Evolutionary conservation across 192 early-diverging fungal genomes (phyloP).

Genomic region (Backusella australiensis): DNA sequence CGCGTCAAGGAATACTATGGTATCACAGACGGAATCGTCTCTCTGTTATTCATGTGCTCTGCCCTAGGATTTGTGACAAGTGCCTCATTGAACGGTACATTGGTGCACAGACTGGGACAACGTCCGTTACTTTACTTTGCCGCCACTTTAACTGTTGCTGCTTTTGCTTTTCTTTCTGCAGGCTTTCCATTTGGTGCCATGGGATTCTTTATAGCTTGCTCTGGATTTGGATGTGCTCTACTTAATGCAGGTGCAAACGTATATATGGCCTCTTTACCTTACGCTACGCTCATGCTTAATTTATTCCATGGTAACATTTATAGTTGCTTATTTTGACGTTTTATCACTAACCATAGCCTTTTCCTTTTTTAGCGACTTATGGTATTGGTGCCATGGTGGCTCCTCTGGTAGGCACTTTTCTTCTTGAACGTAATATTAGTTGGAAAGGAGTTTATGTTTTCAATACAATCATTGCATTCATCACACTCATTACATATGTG

Average conservation of each 20-base stretch:
- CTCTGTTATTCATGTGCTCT: slow-evolving; percentile 22
- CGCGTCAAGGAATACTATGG: slow-evolving; percentile 29
- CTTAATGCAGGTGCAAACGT: slow-evolving; percentile 33
- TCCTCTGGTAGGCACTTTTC: slow-evolving; percentile 22
- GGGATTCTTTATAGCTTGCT: slow-evolving; percentile 20
- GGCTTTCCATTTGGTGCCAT: slow-evolving; percentile 23
- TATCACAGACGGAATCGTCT: slow-evolving; percentile 26
- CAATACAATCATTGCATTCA: slow-evolving; percentile 10
- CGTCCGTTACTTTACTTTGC: slow-evolving; percentile 9
- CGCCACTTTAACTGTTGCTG: slow-evolving; percentile 3
- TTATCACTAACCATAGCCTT: not conserved
- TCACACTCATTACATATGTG: slow-evolving; percentile 7
- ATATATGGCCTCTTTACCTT: slow-evolving; percentile 12
- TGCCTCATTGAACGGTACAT: slow-evolving; percentile 19
- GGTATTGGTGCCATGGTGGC: slow-evolving; percentile 32
- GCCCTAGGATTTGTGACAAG: slow-evolving; percentile 23
- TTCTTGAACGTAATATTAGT: slow-evolving; percentile 13
- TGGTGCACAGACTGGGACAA: slow-evolving; percentile 22
- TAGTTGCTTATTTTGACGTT: no score
- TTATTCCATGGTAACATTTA: slow-evolving; percentile 32
- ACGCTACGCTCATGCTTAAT: slow-evolving; percentile 31
- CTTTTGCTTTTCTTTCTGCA: slow-evolving; percentile 27
- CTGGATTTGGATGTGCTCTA: slow-evolving; percentile 22
- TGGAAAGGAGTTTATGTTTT: slow-evolving; percentile 33
- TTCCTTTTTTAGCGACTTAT: slow-evolving; percentile 17